phyloP scores from a whole-genome alignment of 768 basidiomycete genomes.

The Boletellus ananiceps region DNA sequence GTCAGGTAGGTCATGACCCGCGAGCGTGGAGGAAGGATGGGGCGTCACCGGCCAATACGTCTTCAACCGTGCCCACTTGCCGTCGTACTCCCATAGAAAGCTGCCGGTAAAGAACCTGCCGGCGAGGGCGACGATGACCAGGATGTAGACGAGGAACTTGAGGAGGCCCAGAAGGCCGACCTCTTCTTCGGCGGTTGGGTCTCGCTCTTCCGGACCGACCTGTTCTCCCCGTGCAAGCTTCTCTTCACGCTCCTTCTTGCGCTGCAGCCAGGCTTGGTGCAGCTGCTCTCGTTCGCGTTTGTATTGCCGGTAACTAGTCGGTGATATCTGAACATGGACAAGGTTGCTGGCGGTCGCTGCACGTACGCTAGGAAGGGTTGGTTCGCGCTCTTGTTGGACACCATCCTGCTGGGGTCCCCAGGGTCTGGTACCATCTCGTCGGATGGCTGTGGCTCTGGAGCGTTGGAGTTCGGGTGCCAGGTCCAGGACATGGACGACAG shows the following conservation, averaged over 20 bases:
- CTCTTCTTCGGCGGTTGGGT: constrained; percentile 67
- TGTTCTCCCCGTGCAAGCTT: constrained; percentile 71
- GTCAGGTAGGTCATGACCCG: background rate
- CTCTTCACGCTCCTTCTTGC: constrained; percentile 66
- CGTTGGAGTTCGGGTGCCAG: constrained; percentile 39
- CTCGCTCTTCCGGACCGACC: constrained; percentile 66
- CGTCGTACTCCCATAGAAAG: constrained; percentile 78
- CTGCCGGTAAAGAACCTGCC: constrained; percentile 88
- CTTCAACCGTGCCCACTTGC: constrained; percentile 56
- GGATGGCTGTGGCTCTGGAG: constrained; percentile 36
- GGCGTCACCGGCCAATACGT: constrained; percentile 59
- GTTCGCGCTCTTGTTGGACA: constrained; percentile 81
- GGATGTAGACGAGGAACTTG: constrained; percentile 59
- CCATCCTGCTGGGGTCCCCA: constrained; percentile 58
- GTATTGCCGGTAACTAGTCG: constrained; percentile 60
- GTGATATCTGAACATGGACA: constrained; percentile 3
- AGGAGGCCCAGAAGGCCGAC: constrained; percentile 61
- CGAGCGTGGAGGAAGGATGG: background rate
- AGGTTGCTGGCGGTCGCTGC: constrained; percentile 3
- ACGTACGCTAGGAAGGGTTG: constrained; percentile 78
- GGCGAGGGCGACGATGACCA: constrained; percentile 52
- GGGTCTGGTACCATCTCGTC: constrained; percentile 60
- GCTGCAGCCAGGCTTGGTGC: constrained; percentile 62
- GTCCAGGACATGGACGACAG: constrained; percentile 58
- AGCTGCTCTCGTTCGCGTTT: constrained; percentile 54